Percentiles rank a stretch among this genome's conserved stretches.
Evolutionary conservation across 805 yeast genomes (phyloP).

Genomic region (Wickerhamomyces silvicola): DNA sequence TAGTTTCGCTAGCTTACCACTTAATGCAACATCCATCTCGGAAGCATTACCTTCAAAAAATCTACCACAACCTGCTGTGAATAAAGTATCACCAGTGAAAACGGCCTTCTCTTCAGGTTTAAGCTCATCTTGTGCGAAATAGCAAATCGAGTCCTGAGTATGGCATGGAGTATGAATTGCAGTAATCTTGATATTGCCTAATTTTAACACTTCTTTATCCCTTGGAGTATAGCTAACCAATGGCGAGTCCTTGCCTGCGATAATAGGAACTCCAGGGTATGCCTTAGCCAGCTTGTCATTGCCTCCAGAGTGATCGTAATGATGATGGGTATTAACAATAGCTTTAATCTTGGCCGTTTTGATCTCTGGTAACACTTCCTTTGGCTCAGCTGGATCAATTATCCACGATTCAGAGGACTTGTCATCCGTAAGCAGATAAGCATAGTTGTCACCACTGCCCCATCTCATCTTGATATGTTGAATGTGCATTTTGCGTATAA

Average conservation of each 20-base stretch:
- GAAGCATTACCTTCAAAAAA: constrained; percentile 87
- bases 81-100: constrained; percentile 93
- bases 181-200: constrained; percentile 64
- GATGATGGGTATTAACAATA: constrained; percentile 94
- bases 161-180: constrained; percentile 97
- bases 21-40: constrained; percentile 74
- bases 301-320: constrained; percentile 91
- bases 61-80: constrained; percentile 92
- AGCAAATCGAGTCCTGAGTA: constrained; percentile 94
- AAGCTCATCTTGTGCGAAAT: constrained; percentile 56
- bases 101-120: constrained; percentile 62
- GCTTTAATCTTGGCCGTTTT: constrained; percentile 43
- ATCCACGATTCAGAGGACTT: constrained; percentile 67
- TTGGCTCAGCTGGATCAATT: constrained; percentile 89
- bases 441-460: constrained; percentile 89
- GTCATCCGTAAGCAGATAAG: constrained; percentile 69
- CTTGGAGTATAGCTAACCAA: constrained; percentile 64
- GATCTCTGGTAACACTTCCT: constrained; percentile 50
- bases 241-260: constrained; percentile 83
- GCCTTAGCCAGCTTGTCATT: constrained; percentile 36
- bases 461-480: constrained; percentile 86
- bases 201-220: constrained; percentile 50
- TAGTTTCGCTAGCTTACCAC: constrained; percentile 47
- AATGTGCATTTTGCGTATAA: constrained; percentile 65
- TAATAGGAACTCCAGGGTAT: constrained; percentile 49